phyloP scores from a whole-genome alignment of 2,329 filamentous ascomycete genomes.

The Huntiella decipiens region DNA sequence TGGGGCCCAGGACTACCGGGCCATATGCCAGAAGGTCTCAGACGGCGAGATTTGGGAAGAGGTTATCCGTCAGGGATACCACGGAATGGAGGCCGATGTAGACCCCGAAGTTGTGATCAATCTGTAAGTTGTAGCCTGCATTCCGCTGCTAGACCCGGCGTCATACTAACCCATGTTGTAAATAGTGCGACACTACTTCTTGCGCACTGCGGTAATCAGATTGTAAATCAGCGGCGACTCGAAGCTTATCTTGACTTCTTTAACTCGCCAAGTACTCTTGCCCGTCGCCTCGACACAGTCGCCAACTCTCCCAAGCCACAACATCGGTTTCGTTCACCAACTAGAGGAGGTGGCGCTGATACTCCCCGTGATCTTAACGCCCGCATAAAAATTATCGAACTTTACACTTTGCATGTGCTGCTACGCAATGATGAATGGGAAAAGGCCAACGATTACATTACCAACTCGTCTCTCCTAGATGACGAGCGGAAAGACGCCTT shows the following conservation, averaged over 20 bases:
- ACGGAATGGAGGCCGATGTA: constrained; percentile 71
- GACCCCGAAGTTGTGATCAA: constrained; percentile 90
- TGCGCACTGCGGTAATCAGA: constrained; percentile 72
- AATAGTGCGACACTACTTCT: constrained; percentile 72
- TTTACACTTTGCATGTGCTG: constrained; percentile 91
- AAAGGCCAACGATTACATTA: constrained; percentile 81
- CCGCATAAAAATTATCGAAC: constrained; percentile 77
- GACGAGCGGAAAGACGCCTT: constrained; percentile 84
- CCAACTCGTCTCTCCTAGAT: constrained; percentile 67
- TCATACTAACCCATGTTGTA: neutral
- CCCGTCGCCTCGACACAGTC: constrained; percentile 36
- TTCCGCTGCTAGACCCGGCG: neutral
- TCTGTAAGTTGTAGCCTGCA: constrained; percentile 35
- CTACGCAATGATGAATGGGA: constrained; percentile 90
- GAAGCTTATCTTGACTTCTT: constrained; percentile 58
- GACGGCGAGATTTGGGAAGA: constrained; percentile 92
- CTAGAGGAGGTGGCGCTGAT: constrained; percentile 46
- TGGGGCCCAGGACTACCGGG: constrained; percentile 69
- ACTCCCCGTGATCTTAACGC: constrained; percentile 71
- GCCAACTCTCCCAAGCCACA: constrained; percentile 20
- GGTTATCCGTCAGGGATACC: constrained; percentile 71
- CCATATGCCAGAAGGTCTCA: constrained; percentile 63
- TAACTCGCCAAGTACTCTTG: constrained; percentile 52
- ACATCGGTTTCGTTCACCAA: constrained; percentile 25
- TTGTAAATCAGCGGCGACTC: constrained; percentile 66